Evolutionary conservation across 1,284 basidiomycete genomes (phyloP), one percentile per base, ranked within the genome.

Genomic region (Malassezia vespertilionis): DNA sequence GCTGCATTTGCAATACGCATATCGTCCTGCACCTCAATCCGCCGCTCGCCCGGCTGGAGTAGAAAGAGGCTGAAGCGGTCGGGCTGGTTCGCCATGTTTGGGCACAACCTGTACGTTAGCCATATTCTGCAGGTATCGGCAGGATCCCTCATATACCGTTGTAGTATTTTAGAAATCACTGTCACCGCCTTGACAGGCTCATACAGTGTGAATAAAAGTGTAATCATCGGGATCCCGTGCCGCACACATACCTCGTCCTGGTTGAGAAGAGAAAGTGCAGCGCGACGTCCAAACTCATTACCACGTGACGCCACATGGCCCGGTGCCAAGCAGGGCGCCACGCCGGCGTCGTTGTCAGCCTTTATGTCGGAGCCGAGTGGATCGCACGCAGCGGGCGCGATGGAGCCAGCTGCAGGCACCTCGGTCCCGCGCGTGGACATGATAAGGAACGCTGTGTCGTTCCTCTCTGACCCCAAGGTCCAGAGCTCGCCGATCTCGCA

Each of bases 1-100:
- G 89, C 89, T 0, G 91, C 89, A 66, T 96, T 95, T 1, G 90
- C 88, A 50, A 97, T 86, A 74, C 91, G 93, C 37, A 88, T 90
- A 73, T 97, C 91, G 73, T 96, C 90, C 10, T 80, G 81, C 44
- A 96, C 78, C 65, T 89, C 85, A 50, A 96, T 80, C 38, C 89
- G 77, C 75, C 84, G 84, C 75, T 97, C 90, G 65, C 83, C 87
- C 60, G 95, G 86, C 30, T 86, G 84, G 24, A 90, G 79, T 46
- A 91, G 85, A 69, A 82, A 88, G 59, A 90, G 78, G 73, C 93
- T 90, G 71, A 84, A 85, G 61, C 91, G 82, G 71, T 83, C 82
- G 8, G 89, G 89, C 39, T 87, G 87, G 74, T 97, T 97, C 33
- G 64, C 57, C 64, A 67, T 67, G 5, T 22, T 27, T 26, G n/a